Conservation (phyloP, 2,329 filamentous ascomycete species). For the Diaporthe sp. region DNA sequence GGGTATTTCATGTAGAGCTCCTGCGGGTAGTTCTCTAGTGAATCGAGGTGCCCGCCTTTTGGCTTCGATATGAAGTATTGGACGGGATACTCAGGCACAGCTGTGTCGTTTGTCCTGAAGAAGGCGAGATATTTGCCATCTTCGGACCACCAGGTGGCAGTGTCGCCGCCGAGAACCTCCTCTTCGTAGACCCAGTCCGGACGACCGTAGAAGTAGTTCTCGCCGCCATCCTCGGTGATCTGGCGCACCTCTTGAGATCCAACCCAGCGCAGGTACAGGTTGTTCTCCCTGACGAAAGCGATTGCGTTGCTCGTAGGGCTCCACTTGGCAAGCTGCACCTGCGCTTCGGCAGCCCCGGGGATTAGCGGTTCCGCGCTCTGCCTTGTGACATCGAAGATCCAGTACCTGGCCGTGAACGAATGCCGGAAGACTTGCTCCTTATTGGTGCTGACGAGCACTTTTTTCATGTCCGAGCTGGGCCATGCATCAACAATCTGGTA, state of each 20-base stretch:
- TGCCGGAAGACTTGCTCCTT: constrained; percentile 85
- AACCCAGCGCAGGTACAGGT: constrained; percentile 81
- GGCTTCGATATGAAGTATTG: constrained; percentile 93
- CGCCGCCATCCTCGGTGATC: constrained; percentile 88
- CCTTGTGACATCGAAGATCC: constrained; percentile 88
- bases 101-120: constrained; percentile 91
- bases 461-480: constrained; percentile 86
- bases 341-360: constrained; percentile 69
- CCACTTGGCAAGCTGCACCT: constrained; percentile 89
- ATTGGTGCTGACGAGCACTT: constrained; percentile 84
- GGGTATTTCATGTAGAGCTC: constrained; percentile 95
- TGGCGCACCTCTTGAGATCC: constrained; percentile 68
- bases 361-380: constrained; percentile 84
- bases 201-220: constrained; percentile 92
- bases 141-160: constrained; percentile 94
- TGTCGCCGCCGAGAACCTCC: constrained; percentile 83
- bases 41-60: constrained; percentile 76
- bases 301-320: constrained; percentile 87
- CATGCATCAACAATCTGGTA: constrained; percentile 71
- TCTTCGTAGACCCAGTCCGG: constrained; percentile 97
- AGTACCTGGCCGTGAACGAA: constrained; percentile 88
- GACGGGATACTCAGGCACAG: constrained; percentile 90
- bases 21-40: constrained; percentile 91
- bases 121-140: constrained; percentile 93
- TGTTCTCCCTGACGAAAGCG: constrained; percentile 91